Percentiles rank a stretch among this genome's conserved stretches.
These are phyloP conservation scores for Oryza meridionalis DNA, from an alignment of 176 grass and related monocot genomes.

Conservation along the genomic window DNA sequence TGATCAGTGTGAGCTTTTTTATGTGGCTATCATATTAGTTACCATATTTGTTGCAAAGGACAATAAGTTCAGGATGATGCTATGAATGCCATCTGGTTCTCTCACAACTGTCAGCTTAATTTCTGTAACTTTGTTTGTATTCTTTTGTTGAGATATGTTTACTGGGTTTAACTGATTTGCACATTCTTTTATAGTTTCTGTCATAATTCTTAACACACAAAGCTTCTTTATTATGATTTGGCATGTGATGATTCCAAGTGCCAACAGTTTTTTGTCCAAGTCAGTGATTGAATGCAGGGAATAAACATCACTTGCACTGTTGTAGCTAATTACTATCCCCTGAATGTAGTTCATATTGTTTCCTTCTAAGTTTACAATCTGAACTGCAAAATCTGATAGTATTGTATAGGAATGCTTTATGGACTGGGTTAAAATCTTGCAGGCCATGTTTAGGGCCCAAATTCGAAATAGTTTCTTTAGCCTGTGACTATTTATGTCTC, in stretches of 20 bases:
- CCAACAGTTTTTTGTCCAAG: not conserved
- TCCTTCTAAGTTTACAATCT: not conserved
- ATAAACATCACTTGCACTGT: not conserved
- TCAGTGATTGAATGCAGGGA: not conserved
- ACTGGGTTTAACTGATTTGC: slow-evolving; percentile 5
- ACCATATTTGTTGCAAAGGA: not conserved
- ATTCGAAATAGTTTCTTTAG: not conserved
- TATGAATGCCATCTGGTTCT: not conserved
- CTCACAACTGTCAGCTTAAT: not conserved
- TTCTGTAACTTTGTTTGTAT: not conserved
- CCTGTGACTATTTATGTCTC: not conserved
- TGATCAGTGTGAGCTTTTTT: not conserved
- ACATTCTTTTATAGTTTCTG: not conserved
- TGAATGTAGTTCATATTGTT: not conserved
- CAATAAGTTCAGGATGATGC: not conserved
- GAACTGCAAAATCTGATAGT: not conserved
- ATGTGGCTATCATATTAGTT: not conserved
- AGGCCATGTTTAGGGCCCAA: not conserved
- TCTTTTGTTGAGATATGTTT: not conserved
- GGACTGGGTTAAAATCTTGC: not conserved
- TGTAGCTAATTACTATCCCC: not conserved
- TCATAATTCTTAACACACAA: not conserved
- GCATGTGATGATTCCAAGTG: too few species aligned
- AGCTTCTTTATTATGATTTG: not conserved
- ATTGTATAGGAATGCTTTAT: not conserved